phyloP scores from a whole-genome alignment of 768 basidiomycete species.

The Phaffia australis region DNA sequence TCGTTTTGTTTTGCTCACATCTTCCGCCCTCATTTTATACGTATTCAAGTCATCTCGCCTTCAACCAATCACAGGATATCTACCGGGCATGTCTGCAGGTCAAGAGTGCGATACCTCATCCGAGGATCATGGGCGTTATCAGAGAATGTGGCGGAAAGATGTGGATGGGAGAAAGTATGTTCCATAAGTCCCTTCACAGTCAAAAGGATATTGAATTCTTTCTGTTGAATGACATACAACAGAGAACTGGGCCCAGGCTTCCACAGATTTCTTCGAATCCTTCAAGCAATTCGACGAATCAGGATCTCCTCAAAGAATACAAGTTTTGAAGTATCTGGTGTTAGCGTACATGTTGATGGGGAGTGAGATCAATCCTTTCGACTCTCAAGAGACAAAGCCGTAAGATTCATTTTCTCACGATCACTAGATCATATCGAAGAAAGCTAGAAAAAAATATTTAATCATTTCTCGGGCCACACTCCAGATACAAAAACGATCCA shows the following conservation, averaged over 20 bases:
- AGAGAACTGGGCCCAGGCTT: slow-evolving; percentile 95
- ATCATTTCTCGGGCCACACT: not conserved
- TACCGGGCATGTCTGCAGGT: slow-evolving; percentile 90
- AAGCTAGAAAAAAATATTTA: not conserved
- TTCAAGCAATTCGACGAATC: slow-evolving; percentile 98
- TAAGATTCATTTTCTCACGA: slow-evolving; percentile 40
- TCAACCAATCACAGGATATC: slow-evolving; percentile 57
- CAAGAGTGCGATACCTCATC: slow-evolving; percentile 93
- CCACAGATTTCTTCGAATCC: slow-evolving; percentile 96
- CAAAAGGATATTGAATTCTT: too few species aligned
- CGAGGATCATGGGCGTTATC: slow-evolving; percentile 96
- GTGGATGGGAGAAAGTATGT: slow-evolving; percentile 99
- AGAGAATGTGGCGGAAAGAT: slow-evolving; percentile 99
- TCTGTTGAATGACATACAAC: slow-evolving; percentile 9
- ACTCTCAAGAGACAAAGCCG: slow-evolving; percentile 99
- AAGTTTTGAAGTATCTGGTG: slow-evolving; percentile 96
- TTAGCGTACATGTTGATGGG: slow-evolving; percentile 97
- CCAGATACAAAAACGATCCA: slow-evolving; percentile 83
- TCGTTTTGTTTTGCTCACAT: slow-evolving; percentile 1
- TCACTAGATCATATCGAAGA: not conserved
- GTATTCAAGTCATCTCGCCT: not conserved
- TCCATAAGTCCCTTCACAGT: not conserved
- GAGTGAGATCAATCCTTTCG: slow-evolving; percentile 97
- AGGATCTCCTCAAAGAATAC: slow-evolving; percentile 88
- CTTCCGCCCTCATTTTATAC: not conserved